Evolutionary conservation across 2,329 filamentous ascomycete species (phyloP), one percentile per base, ranked within the genome.

Genomic region (Furcasterigmium sp.): DNA sequence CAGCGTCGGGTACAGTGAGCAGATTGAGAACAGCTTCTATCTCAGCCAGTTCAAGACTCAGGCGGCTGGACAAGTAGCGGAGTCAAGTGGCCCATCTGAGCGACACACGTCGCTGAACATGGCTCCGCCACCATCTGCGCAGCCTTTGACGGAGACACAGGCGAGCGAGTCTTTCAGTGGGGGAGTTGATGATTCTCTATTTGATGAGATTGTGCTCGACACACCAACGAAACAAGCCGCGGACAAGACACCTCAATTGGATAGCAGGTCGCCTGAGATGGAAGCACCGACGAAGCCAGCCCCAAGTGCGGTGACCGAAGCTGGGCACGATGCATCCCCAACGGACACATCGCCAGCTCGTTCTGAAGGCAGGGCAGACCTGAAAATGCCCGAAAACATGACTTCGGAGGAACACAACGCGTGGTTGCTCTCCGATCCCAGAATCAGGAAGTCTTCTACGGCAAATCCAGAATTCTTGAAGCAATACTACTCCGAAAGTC

Each of bases 391-490:
- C 0, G 64, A 91, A 63, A 90, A 85, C 0, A 65, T 93, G 69
- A 95, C 89, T 0, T 87, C 93, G 0, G 91, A 98, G 63, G 87
- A 96, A 58, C 90, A 97, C 62, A 98, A 97, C 57, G 86, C 87
- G 9, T 71, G 85, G 46, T 73, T 97, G 1, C 73, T 98, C 4
- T 80, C 85, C 3, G 90, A 97, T 56, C 90, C 93, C 3, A 82
- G 83, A 26, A 81, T 95, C 53, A 80, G 88, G 46, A 93, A 94
- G 56, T 90, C 90, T 0, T 95, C 91, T 2, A 90, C 90, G 2
- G 87, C 90, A 8, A 94, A 98, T 52, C 93, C 94, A 0, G 84
- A 93, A 28, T 98, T 98, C 48, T 72, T 98, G 2, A 86, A 91
- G 50, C 91, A 97, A 48, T 98, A 88, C 58, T 98, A 97, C 58